A percentile compares a stretch with the other conserved stretches of the same genome.
Conservation (phyloP, 129 eudicot genomes). For the Tagetes erecta region DNA sequence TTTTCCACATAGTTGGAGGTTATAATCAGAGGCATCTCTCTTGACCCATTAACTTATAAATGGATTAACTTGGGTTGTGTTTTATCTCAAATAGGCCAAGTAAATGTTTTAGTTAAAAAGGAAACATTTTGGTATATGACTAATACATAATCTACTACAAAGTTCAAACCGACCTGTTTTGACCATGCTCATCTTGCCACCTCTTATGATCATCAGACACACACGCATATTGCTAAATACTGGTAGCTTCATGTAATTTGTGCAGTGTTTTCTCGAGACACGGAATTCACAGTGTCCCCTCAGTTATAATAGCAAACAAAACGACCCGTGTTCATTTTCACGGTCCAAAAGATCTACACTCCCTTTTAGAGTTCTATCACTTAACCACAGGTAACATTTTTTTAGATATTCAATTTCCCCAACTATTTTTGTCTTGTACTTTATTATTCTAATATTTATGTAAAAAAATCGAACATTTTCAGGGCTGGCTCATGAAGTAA, state of each 20-base stretch:
- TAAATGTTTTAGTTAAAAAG: background rate
- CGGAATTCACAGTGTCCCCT: slow-evolving; percentile 76
- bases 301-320: slow-evolving; percentile 58
- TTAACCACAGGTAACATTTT: slow-evolving; percentile 57
- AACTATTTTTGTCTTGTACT: background rate
- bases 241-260: slow-evolving; percentile 14
- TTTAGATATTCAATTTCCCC: slow-evolving; percentile 3
- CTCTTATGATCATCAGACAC: background rate
- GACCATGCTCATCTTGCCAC: background rate
- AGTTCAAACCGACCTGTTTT: background rate
- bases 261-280: slow-evolving; percentile 79
- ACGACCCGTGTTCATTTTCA: slow-evolving; percentile 46
- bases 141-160: background rate
- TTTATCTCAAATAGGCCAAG: background rate
- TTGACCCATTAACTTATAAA: background rate
- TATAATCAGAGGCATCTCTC: background rate
- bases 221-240: no score
- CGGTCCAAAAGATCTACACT: slow-evolving; percentile 64
- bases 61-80: no score
- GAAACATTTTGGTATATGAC: background rate
- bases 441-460: background rate
- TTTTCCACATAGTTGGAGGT: background rate
- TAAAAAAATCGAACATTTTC: background rate
- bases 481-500: slow-evolving; percentile 25
- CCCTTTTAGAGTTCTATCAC: slow-evolving; percentile 58